A percentile compares a stretch with the other conserved stretches of the same genome.
Conservation (phyloP, 106 monocot species). For the Platanthera zijinensis region DNA sequence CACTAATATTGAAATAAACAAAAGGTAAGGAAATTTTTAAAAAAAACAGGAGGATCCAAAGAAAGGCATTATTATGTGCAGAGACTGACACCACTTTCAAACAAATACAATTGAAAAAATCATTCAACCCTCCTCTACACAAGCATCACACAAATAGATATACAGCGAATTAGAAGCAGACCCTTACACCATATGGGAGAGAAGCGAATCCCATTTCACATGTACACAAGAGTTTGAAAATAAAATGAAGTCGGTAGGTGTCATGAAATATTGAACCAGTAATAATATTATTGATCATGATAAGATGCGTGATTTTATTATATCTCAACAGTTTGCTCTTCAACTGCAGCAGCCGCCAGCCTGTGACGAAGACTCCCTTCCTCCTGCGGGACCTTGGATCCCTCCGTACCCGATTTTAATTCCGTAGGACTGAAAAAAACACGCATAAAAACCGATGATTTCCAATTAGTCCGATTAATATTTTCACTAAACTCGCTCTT, state of each 20-base stretch:
- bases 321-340: background rate
- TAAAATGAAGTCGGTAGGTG: too few species aligned
- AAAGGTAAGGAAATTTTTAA: too few species aligned
- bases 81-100: background rate
- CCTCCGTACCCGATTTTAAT: conserved; percentile 34
- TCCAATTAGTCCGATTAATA: background rate
- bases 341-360: conserved; percentile 28
- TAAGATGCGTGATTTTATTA: too few species aligned
- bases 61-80: background rate
- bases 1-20: too few species aligned
- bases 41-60: too few species aligned
- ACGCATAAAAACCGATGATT: background rate
- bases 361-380: conserved; percentile 27
- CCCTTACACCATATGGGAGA: too few species aligned
- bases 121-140: background rate
- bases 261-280: too few species aligned
- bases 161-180: background rate
- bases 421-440: conserved; percentile 22
- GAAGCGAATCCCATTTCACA: background rate
- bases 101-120: background rate
- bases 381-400: conserved; percentile 25
- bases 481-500: background rate
- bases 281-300: too few species aligned
- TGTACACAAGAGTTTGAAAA: too few species aligned
- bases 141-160: background rate